Base-by-base conservation (phyloP, 2,329 filamentous ascomycete genomes). In the Neofusicoccum cordaticola region DNA sequence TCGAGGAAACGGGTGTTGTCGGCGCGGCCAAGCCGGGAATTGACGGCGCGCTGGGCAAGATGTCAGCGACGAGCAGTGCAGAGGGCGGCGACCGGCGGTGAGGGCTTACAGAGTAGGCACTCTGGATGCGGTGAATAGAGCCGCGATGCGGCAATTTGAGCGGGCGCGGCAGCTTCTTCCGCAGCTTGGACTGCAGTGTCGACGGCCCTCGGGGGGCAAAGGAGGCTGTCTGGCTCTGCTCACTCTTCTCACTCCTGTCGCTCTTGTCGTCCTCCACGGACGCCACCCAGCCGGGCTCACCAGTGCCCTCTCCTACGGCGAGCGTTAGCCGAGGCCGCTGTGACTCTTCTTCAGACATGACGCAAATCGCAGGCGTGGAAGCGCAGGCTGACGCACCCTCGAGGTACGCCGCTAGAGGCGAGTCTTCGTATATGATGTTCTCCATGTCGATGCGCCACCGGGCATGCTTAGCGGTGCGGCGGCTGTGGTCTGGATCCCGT, bases 1-100 rank as follows among this genome's bases (percentile, higher is more conserved):
- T 97, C 93, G 66, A 97, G 84, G 72, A 97, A 97, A 69, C 88
- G 89, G 69, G 89, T 85, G 74, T 93, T 96, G 71, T 96, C 93
- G 70, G 86, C 87, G 68, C 89, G 85, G 63, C 91, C 89, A 67
- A 96, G 84, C 67, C 86, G 85, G 45, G 89, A 88, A 68, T 90
- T 90, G 65, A 93, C 84, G 9, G 86, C 89, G 71, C 84, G 85
- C 89, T 91, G 72, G 35, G 50, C 48, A 35, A 19, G 19, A 19
- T 42, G 63, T 65, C 45, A 65, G 53, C 45, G 39, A 27, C 19
- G 48, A 19, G 63, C 72, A 37, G 68, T 71, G 61, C 72, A 13
- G 50, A 47, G 37, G 34, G 22, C 22, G 53, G 35, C 19, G 64
- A 41, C 52, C 5, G 41, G 50, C 47, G 39, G 42, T 35, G 42